Evolutionary conservation across 169 alveolate species (phyloP).

Genomic region (Besnoitia besnoiti): DNA sequence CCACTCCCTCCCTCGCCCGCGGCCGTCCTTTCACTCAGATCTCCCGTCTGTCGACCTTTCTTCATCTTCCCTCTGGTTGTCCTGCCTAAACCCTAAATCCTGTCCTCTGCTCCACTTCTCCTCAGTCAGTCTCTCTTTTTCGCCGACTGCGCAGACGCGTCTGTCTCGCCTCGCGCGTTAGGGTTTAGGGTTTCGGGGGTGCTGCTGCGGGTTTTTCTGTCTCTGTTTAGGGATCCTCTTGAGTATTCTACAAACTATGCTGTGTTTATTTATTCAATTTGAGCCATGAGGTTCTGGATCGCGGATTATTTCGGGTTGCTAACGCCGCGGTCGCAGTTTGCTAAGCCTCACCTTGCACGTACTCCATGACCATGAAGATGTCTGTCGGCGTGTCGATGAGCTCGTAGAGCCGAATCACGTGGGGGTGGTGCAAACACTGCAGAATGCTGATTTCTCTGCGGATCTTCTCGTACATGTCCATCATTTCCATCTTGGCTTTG

Average conservation of each 20-base stretch:
- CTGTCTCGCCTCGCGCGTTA: too few species aligned
- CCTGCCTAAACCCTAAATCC: too few species aligned
- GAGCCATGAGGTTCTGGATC: too few species aligned
- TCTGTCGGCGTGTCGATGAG: constrained; percentile 87
- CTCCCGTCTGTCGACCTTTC: background rate
- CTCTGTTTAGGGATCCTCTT: too few species aligned
- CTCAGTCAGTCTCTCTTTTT: too few species aligned
- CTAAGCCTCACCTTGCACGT: constrained; percentile 78
- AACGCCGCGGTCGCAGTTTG: too few species aligned
- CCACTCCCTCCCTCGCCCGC: background rate
- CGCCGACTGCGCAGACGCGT: too few species aligned
- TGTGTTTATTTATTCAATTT: too few species aligned
- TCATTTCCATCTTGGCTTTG: constrained; percentile 85
- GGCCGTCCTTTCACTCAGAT: background rate
- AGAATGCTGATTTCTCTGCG: constrained; percentile 89
- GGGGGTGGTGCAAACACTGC: constrained; percentile 74
- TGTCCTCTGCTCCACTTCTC: too few species aligned
- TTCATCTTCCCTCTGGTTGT: background rate
- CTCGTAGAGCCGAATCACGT: constrained; percentile 77
- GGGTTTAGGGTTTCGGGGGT: too few species aligned
- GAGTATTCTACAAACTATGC: too few species aligned
- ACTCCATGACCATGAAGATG: constrained; percentile 87
- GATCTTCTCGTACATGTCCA: constrained; percentile 88
- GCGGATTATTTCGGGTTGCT: too few species aligned
- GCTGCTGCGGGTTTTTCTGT: background rate